These are phyloP conservation scores for Nicotiana sylvestris DNA, from an alignment of 257 asterid genomes.

Conservation along the genomic window DNA sequence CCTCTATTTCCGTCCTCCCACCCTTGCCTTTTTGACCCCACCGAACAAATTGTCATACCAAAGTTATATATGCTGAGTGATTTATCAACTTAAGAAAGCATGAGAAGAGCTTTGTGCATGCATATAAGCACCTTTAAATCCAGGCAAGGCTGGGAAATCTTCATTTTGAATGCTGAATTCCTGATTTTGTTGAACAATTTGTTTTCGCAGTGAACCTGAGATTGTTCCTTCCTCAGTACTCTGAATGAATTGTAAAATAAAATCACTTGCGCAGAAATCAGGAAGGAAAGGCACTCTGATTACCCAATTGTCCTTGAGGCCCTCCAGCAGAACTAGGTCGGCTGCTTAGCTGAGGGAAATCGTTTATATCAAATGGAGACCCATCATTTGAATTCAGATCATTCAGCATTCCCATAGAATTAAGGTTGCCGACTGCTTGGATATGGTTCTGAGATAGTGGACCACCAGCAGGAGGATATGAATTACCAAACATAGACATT, in stretches of 20 bases:
- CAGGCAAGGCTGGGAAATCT: constrained; percentile 98
- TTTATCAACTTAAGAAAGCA: not conserved
- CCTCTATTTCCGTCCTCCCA: not conserved
- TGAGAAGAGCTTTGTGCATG: not conserved
- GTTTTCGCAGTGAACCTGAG: constrained; percentile 92
- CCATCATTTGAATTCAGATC: constrained; percentile 84
- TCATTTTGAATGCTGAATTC: constrained; percentile 98
- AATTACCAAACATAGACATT: constrained; percentile 76
- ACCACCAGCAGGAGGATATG: constrained; percentile 81
- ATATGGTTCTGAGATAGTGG: constrained; percentile 82
- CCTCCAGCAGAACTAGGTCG: constrained; percentile 99
- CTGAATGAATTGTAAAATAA: constrained; percentile 18
- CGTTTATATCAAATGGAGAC: constrained; percentile 89
- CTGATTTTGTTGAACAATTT: constrained; percentile 94
- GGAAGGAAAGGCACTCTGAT: constrained; percentile 15
- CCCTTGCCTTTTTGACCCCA: not conserved
- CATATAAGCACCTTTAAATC: constrained; percentile 68
- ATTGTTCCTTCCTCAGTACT: constrained; percentile 17
- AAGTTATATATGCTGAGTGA: not conserved
- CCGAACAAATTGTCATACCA: not conserved
- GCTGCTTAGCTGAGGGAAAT: constrained; percentile 89
- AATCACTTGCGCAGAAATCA: constrained; percentile 15
- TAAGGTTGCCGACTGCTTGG: constrained; percentile 64
- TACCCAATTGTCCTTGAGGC: constrained; percentile 93
- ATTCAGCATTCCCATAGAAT: constrained; percentile 75